Base-by-base conservation (phyloP, 2,329 filamentous ascomycete species). In the Didymella lethalis region DNA sequence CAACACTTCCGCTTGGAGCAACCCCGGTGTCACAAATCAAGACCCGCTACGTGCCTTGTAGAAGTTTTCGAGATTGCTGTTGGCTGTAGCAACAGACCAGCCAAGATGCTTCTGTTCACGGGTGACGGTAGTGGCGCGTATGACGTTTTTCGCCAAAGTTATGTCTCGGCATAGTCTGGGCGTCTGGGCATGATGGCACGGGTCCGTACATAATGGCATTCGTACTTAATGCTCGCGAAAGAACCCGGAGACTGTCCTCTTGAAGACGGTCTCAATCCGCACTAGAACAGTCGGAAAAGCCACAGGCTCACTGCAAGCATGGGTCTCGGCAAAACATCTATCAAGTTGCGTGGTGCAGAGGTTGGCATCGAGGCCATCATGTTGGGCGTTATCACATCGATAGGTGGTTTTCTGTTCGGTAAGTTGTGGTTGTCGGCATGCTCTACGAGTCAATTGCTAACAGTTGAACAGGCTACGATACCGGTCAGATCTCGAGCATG, bases 381-480 rank as follows among this genome's bases (percentile, higher is more conserved):
- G 79, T 84, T 87, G 28, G 84, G 83, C 44, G 74, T 81, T 32
- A 78, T 83, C 41, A 85, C 85, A 43, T 84, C 82, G 44, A 82
- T 88, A 40, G 86, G 86, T 60, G 86, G 41, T 28, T 44, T 44
- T 11, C 14, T 44, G 23, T 44, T 44, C 41, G 41, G 85, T 47
- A 36, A 53, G 53, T 52, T 40, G 14, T 10, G 20, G n/a, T 31
- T 52, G 11, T 4, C 23, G 12, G 25, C 14, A 28, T 44, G 25
- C 23, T 44, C 41, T 23, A 25, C 16, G 10, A 25, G 38, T 25
- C 18, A 41, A 20, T 4, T 45, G 10, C 43, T 55, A n/a, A 55
- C 18, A 11, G 25, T 81, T 88, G 61, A 88, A 87, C 14, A 71
- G 86, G 86, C 47, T 88, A 87, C 64, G 86, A 88, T 64, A 88